Percentiles rank a stretch among this genome's conserved stretches.
Conservation (phyloP, 768 basidiomycete genomes). For the Rhizopogon roseolus region DNA sequence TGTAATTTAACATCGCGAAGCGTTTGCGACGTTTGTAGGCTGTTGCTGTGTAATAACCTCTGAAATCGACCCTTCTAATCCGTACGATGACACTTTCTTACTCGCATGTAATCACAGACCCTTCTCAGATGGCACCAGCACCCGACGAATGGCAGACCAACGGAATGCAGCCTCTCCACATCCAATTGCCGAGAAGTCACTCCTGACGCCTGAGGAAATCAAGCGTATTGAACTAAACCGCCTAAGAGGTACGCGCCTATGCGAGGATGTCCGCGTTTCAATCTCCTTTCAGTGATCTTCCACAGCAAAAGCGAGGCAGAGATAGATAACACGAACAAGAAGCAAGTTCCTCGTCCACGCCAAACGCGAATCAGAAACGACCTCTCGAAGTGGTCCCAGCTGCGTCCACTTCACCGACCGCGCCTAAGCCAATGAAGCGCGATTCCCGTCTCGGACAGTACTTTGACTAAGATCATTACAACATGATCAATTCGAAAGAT, state of each 20-base stretch:
- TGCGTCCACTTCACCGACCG: slow-evolving; percentile 58
- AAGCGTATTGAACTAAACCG: slow-evolving; percentile 76
- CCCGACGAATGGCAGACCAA: neutral
- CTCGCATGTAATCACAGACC: too few species aligned
- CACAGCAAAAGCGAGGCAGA: slow-evolving; percentile 71
- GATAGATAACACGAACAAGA: slow-evolving; percentile 61
- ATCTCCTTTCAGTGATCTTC: neutral
- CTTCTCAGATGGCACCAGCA: too few species aligned
- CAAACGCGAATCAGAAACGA: slow-evolving; percentile 74
- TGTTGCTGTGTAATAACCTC: too few species aligned
- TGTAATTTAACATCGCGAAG: too few species aligned
- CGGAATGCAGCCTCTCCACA: slow-evolving; percentile 6
- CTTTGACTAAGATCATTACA: slow-evolving; percentile 95
- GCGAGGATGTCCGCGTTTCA: neutral
- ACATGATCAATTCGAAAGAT: slow-evolving; percentile 95
- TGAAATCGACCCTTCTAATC: too few species aligned
- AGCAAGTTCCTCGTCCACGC: slow-evolving; percentile 39
- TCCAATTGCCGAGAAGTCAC: slow-evolving; percentile 15
- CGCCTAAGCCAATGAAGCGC: slow-evolving; percentile 50
- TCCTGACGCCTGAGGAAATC: slow-evolving; percentile 61
- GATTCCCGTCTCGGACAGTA: slow-evolving; percentile 84
- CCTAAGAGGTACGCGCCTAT: slow-evolving; percentile 50
- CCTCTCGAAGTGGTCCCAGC: slow-evolving; percentile 55
- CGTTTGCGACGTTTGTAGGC: too few species aligned
- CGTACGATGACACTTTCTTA: too few species aligned